Evolutionary conservation across 768 basidiomycete species (phyloP), one percentile per base, ranked within the genome.

Genomic region (Mycena olivaceomarginata): DNA sequence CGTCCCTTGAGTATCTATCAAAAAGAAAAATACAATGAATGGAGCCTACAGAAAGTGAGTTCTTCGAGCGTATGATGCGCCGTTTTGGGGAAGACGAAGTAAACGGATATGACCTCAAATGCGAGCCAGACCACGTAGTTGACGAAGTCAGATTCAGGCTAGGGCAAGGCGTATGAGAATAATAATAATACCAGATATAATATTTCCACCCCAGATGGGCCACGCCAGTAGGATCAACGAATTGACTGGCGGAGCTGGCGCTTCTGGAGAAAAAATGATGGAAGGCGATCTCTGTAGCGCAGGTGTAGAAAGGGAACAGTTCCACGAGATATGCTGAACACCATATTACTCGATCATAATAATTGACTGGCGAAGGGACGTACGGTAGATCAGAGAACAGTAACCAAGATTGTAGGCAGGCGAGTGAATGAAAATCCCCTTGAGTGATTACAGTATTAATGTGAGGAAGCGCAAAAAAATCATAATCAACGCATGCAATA

Each of bases 161-260:
- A 4, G 31, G 4, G 31, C 3, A 31, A 31, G 31, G 31, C 31
- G 31, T 31, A 31, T 67, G 51, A 16, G 41, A 31, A 31, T 31
- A 31, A 72, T 43, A 48, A 59, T 67, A 37, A 31, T 57, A 87
- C 86, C 88, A 90, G 83, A 91, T 89, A 80, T 91, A 92, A 82
- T 88, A 92, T 77, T 90, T 90, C 92, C 91, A 93, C 4, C 90
- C 88, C 85, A 89, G 86, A 69, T 91, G 89, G 41, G 84, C 85
- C 74, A 92, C 90, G n/a, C 91, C 91, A 77, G 92, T 92, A 7
- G 92, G 92, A 82, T 93, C 93, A 69, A 93, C 91, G 82, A 92
- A 93, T 79, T 92, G 91, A 81, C 93, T 93, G 88, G 93, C 91
- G 85, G 91, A 92, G 8, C 89, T 86, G 9, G 91, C 91, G 39